Base-by-base conservation (phyloP, 225 moss, liverwort and hornwort species). In the Sphagnum contortum region DNA sequence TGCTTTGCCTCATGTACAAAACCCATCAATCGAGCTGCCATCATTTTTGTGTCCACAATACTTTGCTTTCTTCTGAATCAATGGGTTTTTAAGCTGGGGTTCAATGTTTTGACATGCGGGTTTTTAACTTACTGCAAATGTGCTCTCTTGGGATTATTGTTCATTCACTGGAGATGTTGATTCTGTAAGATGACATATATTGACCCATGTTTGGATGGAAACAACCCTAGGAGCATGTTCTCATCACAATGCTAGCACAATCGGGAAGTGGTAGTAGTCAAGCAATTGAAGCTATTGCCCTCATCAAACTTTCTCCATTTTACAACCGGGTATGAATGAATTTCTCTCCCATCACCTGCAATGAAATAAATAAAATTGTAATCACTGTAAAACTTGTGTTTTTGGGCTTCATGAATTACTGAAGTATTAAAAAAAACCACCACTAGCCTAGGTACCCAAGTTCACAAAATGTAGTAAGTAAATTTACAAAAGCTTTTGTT, bases 201-300 rank as follows among this genome's bases (percentile, higher is more conserved):
- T 29, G 29, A 29, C 29, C 29, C 29, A 29, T 29, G 29, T 29
- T 29, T 29, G 29, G 29, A 29, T 29, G 29, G 29, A 29, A 29
- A 29, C 29, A 29, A 29, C 1, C 29, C 29, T 81, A 91, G 91
- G 91, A 91, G 68, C 91, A 91, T 65, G 88, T 86, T 56, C 82
- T 91, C 4, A 88, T 91, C 61, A 80, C 79, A 2, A 76, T 88
- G 11, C 85, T 88, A 63, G 86, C 91, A 4, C 77, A 83, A 54
- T 86, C 86, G 50, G 83, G 91, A 57, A 84, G 88, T 57, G 76
- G 83, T 12, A 86, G 81, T 69, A 83, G 83, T 11, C 76, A 76
- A 49, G 88, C 81, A 8, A 75, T 91, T 60, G 85, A 88, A 44
- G 73, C 86, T 45, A 71, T 91, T 71, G 83, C 86, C 9, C 81